Conservation (phyloP, 495 filamentous ascomycete genomes). For the Lophium mytilinum region DNA sequence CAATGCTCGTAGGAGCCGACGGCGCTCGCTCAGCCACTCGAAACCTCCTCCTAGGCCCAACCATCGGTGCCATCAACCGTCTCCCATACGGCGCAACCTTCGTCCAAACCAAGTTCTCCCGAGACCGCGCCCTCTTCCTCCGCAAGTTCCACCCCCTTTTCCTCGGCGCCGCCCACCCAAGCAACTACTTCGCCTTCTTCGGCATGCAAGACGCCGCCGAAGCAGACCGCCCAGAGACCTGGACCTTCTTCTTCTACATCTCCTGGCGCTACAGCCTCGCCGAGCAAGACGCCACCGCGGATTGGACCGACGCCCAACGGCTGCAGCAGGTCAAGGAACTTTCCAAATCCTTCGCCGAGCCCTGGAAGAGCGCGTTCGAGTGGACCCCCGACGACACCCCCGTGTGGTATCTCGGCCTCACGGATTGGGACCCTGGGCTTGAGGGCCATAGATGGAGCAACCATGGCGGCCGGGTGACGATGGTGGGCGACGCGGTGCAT, state of each 20-base stretch:
- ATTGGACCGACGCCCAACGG: conserved; percentile 20
- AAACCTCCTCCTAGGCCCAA: conserved; percentile 31
- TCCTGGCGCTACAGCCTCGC: conserved; percentile 12
- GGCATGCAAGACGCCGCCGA: conserved; percentile 25
- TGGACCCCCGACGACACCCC: conserved; percentile 17
- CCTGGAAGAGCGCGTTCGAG: conserved; percentile 22
- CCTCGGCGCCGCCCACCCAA: conserved; percentile 28
- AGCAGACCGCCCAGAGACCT: conserved; percentile 10
- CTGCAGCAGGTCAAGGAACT: conserved; percentile 19
- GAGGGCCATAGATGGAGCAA: conserved; percentile 36
- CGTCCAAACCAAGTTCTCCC: conserved; percentile 14
- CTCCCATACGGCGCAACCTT: conserved; percentile 21
- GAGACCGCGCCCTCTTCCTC: conserved; percentile 23
- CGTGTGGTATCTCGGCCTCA: conserved; percentile 19
- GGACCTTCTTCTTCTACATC: conserved; percentile 28
- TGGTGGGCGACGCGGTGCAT: conserved; percentile 47
- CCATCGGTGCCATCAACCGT: conserved; percentile 21
- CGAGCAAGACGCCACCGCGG: conserved; percentile 19
- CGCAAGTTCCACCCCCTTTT: conserved; percentile 26
- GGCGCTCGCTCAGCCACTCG: conserved; percentile 38
- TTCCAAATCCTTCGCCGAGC: conserved; percentile 19
- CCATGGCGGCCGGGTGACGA: conserved; percentile 36
- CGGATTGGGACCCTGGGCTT: conserved; percentile 22
- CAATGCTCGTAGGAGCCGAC: conserved; percentile 38
- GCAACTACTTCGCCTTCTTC: conserved; percentile 27